phyloP scores from a whole-genome alignment of 2,329 filamentous ascomycete genomes.

The Alternaria arborescens region DNA sequence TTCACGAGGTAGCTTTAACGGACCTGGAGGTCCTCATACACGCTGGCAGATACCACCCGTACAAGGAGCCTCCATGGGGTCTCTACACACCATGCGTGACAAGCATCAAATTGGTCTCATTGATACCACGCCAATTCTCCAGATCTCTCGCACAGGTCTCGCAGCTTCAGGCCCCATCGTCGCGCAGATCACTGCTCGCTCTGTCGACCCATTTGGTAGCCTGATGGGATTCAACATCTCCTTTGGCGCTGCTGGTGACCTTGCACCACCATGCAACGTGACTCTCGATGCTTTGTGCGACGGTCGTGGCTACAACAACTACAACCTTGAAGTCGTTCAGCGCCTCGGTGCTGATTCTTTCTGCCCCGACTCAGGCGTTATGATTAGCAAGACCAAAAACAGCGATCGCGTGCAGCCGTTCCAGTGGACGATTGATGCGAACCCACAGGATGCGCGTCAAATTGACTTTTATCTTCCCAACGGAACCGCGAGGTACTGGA shows the following conservation, averaged over 20 bases:
- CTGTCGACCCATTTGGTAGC: slow-evolving; percentile 53
- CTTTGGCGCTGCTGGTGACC: slow-evolving; percentile 54
- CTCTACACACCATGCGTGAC: slow-evolving; percentile 63
- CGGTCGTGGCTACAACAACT: slow-evolving; percentile 61
- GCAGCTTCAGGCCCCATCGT: slow-evolving; percentile 56
- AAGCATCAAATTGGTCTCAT: slow-evolving; percentile 63
- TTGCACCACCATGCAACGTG: slow-evolving; percentile 56
- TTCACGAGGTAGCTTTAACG: slow-evolving; percentile 62
- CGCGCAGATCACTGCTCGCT: slow-evolving; percentile 59
- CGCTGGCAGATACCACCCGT: slow-evolving; percentile 63
- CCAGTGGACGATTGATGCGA: slow-evolving; percentile 65
- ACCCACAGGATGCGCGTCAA: slow-evolving; percentile 61
- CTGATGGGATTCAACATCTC: slow-evolving; percentile 60
- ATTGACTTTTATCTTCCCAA: slow-evolving; percentile 62
- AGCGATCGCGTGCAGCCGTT: slow-evolving; percentile 55
- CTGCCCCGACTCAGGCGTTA: slow-evolving; percentile 61
- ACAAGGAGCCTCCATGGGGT: slow-evolving; percentile 60
- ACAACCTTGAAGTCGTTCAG: slow-evolving; percentile 63
- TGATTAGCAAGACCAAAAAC: slow-evolving; percentile 64
- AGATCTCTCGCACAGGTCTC: slow-evolving; percentile 56
- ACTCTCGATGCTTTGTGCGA: slow-evolving; percentile 59
- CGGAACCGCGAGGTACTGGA: slow-evolving; percentile 58
- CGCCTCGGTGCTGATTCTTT: slow-evolving; percentile 65
- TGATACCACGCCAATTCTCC: slow-evolving; percentile 54
- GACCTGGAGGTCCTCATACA: slow-evolving; percentile 62